Base-by-base conservation (phyloP, 2,329 filamentous ascomycete species). In the Exserohilum rostratum region DNA sequence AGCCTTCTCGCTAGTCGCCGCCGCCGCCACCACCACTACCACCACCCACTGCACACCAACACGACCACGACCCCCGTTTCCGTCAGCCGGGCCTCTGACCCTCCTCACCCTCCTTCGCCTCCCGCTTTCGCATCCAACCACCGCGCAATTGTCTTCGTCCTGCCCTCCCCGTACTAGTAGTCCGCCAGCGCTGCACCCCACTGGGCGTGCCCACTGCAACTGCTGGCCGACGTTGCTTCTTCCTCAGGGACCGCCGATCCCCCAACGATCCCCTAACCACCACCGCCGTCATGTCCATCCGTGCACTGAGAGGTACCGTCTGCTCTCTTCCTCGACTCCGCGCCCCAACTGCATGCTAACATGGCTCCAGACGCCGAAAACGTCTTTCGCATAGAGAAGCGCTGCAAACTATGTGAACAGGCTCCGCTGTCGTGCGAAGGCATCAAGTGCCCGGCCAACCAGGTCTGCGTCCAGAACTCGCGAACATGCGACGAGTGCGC, bases 401-500 rank as follows among this genome's bases (percentile, higher is more conserved):
- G 85, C 65, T 90, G 87, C 71, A 78, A 87, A 45, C 68, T 79
- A 63, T 90, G 87, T 70, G 78, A 80, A 9, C 59, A 55, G 7
- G 31, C 40, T 6, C 37, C 42, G 20, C 86, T 86, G 3, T 76
- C 80, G 18, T 90, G 87, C 71, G 85, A 85, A n/a, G 65, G 61
- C 50, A 55, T 67, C 46, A 55, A 72, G n/a, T 90, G 87, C 70
- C 69, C 75, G 1, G 59, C 70, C 3, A 80, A 79, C 65, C 74
- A 86, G 64, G 80, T 82, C 54, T 90, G 87, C 75, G 81, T 84
- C 12, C 80, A 88, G 64, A 80, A 82, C 43, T 80, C 81, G 29
- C 79, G 80, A 55, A 84, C 82, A 27, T 90, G 88, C 77, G 74
- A 83, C 53, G 62, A 72, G 35, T 91, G 88, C 72, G 80, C 86